These are phyloP conservation scores for Candida morakotiae DNA, from an alignment of 805 yeast species.

Conservation along the genomic window DNA sequence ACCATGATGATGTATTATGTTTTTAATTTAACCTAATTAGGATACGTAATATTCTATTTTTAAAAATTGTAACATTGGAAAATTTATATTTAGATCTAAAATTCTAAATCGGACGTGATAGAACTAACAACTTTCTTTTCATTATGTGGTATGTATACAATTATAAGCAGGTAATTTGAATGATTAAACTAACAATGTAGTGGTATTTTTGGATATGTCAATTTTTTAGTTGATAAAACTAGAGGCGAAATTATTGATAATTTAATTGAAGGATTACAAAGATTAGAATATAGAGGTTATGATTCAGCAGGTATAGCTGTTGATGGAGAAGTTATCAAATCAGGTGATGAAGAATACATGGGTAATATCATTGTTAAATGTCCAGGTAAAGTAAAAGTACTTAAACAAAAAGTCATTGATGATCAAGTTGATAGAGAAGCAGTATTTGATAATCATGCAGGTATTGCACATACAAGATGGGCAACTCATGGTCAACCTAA, in stretches of 20 bases:
- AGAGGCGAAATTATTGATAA: slow-evolving; percentile 92
- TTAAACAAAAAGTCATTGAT: slow-evolving; percentile 59
- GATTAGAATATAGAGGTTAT: slow-evolving; percentile 96
- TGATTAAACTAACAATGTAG: slow-evolving; percentile 25
- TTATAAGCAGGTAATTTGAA: no score
- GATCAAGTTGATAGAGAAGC: slow-evolving; percentile 54
- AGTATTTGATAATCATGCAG: slow-evolving; percentile 80
- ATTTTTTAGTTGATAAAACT: slow-evolving; percentile 85
- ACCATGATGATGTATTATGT: not conserved
- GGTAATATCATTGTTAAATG: slow-evolving; percentile 69
- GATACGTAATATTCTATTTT: slow-evolving; percentile 6
- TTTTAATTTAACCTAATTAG: slow-evolving; percentile 7
- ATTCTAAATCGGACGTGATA: no score
- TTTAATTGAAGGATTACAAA: slow-evolving; percentile 75
- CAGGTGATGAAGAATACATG: slow-evolving; percentile 56
- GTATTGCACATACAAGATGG: slow-evolving; percentile 99
- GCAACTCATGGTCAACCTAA: slow-evolving; percentile 98
- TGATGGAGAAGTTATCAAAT: slow-evolving; percentile 37
- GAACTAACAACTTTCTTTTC: not conserved
- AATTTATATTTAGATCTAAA: no score
- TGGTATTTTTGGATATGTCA: slow-evolving; percentile 98
- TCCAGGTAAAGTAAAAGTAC: slow-evolving; percentile 86
- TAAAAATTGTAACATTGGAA: no score
- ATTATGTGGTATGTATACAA: slow-evolving; percentile 10
- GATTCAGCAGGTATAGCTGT: slow-evolving; percentile 97